phyloP scores from a whole-genome alignment of 352 stramenopile species.

The Hyaloperonospora arabidopsidis region DNA sequence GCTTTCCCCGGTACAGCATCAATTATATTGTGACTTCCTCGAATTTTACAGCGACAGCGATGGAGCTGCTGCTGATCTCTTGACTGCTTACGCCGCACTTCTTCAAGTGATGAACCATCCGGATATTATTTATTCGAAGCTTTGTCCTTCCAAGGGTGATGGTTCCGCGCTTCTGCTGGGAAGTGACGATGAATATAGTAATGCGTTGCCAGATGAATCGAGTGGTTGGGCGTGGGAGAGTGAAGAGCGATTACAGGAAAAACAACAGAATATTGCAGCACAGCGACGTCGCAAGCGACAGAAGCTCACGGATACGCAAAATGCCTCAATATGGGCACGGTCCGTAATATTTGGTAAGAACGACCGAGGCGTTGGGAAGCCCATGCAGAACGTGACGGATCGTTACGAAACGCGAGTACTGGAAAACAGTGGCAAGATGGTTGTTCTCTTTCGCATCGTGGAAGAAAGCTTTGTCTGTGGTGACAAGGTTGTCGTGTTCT shows the following conservation, averaged over 20 bases:
- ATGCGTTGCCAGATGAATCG: slow-evolving; percentile 18
- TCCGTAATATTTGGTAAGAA: slow-evolving; percentile 29
- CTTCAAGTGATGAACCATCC: slow-evolving; percentile 86
- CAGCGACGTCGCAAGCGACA: slow-evolving; percentile 49
- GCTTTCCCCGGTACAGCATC: slow-evolving; percentile 67
- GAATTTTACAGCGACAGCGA: slow-evolving; percentile 40
- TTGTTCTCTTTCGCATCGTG: slow-evolving; percentile 62
- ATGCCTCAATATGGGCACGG: slow-evolving; percentile 62
- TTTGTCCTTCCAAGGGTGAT: slow-evolving; percentile 35
- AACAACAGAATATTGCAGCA: slow-evolving; percentile 38
- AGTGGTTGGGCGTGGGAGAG: slow-evolving; percentile 63
- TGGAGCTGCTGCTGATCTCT: slow-evolving; percentile 47
- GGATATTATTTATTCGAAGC: slow-evolving; percentile 75
- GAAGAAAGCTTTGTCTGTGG: slow-evolving; percentile 60
- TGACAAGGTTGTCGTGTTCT: slow-evolving; percentile 86
- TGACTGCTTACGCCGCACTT: slow-evolving; percentile 70
- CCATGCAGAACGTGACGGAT: not conserved
- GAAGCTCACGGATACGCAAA: slow-evolving; percentile 52
- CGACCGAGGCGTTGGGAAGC: not conserved
- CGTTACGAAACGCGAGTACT: slow-evolving; percentile 43
- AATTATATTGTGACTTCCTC: slow-evolving; percentile 74
- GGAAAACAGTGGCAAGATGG: slow-evolving; percentile 80
- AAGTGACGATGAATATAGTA: slow-evolving; percentile 32
- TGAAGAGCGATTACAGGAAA: slow-evolving; percentile 49
- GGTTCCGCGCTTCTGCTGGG: slow-evolving; percentile 12